phyloP scores from a whole-genome alignment of 1,139 yeast genomes.

The Zygosaccharomyces sapae region DNA sequence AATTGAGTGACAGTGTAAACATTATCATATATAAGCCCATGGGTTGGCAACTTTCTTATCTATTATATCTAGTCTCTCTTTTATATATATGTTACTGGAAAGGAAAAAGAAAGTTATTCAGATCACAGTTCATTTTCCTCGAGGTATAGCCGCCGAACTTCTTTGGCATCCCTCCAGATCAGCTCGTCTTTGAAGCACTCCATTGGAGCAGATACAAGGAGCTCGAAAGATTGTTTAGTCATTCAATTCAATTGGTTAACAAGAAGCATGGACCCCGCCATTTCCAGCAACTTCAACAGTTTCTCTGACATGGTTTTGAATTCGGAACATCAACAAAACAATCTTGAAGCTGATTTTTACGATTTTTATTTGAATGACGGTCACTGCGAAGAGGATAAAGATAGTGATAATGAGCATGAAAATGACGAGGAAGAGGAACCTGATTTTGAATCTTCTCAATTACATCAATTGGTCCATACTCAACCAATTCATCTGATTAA shows the following conservation, averaged over 20 bases:
- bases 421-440: constrained; percentile 10
- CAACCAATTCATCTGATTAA: constrained; percentile 22
- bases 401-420: constrained; percentile 5
- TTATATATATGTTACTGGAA: background rate
- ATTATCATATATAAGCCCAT: constrained; percentile 1
- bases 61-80: background rate
- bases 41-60: background rate
- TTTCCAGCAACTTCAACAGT: background rate
- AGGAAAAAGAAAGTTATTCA: too few species aligned
- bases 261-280: background rate
- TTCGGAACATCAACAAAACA: constrained; percentile 1
- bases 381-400: constrained; percentile 9
- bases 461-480: constrained; percentile 21
- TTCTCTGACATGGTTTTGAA: constrained; percentile 2
- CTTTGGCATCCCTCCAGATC: background rate
- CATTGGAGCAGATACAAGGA: too few species aligned
- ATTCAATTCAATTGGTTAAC: background rate
- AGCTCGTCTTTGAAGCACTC: too few species aligned
- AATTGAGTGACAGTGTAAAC: background rate
- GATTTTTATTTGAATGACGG: constrained; percentile 11
- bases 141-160: constrained; percentile 4
- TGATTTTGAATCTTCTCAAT: constrained; percentile 14
- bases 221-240: too few species aligned
- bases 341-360: constrained; percentile 5
- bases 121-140: background rate